Evolutionary conservation across 2,329 filamentous ascomycete species (phyloP), one percentile per base, ranked within the genome.

Genomic region (Exophiala sp.): DNA sequence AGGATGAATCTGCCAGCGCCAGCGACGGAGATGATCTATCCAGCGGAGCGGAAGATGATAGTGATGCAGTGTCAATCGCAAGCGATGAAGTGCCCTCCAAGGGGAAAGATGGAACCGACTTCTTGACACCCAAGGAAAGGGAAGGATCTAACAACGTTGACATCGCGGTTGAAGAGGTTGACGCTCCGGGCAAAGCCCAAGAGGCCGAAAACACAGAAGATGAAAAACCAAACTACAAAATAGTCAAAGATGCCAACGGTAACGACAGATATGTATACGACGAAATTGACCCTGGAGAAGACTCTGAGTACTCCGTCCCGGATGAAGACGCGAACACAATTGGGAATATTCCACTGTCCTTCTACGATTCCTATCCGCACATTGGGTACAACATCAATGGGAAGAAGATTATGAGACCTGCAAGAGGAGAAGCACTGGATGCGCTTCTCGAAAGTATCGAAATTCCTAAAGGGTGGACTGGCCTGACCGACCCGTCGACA

Each of bases 351-450:
- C 88, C 90, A 3, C 73, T 97, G 43, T 85, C 86, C 2, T 97
- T 95, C 71, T 98, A 98, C 73, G 93, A 98, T 67, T 86, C 88
- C 29, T 98, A 96, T 66, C 93, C 93, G 43, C 93, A 98, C 67
- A 96, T 98, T 65, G 93, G 93, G 52, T 98, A 98, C 71, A 88
- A 96, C 63, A 97, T 98, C 73, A 95, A 98, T 68, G 93, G 93
- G 68, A 96, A 94, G 78, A 94, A 87, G 69, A 95, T 98, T 58
- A 87, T 95, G 83, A 85, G 93, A 45, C 93, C 93, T 5, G 93
- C 94, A 2, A 91, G 89, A 60, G 91, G 91, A 45, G 86, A 95
- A 66, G 93, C 93, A 29, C 73, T 98, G 24, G 93, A 98, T 73
- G 88, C 89, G 10, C 77, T 98, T 37, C 76, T 98, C 8, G 91